A percentile compares a stretch with the other conserved stretches of the same genome.
Conservation (phyloP, 371 early-diverging fungal species). For the Lichtheimia hyalospora region DNA sequence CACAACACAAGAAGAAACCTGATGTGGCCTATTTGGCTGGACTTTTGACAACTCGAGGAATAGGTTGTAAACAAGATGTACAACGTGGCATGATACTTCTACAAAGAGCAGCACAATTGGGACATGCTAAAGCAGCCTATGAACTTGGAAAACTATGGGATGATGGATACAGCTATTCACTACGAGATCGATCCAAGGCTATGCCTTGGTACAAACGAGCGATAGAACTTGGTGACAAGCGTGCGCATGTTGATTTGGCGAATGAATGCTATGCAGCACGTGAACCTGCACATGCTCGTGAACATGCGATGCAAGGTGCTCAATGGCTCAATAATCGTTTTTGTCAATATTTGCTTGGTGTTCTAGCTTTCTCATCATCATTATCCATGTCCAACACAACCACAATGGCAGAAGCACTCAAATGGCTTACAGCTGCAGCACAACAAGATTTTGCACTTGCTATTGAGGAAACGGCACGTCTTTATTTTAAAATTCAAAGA, state of each 20-base stretch:
- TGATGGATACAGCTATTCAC: constrained; percentile 39
- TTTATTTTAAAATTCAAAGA: constrained; percentile 31
- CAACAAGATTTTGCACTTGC: constrained; percentile 44
- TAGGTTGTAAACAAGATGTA: constrained; percentile 28
- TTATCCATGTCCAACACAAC: constrained; percentile 13
- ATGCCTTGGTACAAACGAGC: constrained; percentile 40
- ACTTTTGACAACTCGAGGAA: constrained; percentile 30
- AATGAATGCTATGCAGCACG: constrained; percentile 39
- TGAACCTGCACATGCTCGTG: too few relatives aligned
- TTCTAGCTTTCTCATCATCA: constrained; percentile 22
- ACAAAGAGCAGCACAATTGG: constrained; percentile 24
- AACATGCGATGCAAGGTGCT: constrained; percentile 38
- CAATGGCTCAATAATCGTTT: constrained; percentile 31
- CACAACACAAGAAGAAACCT: neutral
- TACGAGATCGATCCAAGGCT: constrained; percentile 21
- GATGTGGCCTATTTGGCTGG: constrained; percentile 32
- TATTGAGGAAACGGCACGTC: constrained; percentile 35
- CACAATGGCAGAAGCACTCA: constrained; percentile 25
- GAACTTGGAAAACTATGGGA: constrained; percentile 43
- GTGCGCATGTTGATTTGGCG: constrained; percentile 43
- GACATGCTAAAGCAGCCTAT: constrained; percentile 35
- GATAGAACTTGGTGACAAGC: constrained; percentile 35
- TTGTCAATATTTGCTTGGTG: constrained; percentile 46
- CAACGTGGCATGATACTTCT: constrained; percentile 20
- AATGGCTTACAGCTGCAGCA: constrained; percentile 35